These are phyloP conservation scores for Bacidia gigantensis DNA, from an alignment of 495 filamentous ascomycete species.

Conservation along the genomic window DNA sequence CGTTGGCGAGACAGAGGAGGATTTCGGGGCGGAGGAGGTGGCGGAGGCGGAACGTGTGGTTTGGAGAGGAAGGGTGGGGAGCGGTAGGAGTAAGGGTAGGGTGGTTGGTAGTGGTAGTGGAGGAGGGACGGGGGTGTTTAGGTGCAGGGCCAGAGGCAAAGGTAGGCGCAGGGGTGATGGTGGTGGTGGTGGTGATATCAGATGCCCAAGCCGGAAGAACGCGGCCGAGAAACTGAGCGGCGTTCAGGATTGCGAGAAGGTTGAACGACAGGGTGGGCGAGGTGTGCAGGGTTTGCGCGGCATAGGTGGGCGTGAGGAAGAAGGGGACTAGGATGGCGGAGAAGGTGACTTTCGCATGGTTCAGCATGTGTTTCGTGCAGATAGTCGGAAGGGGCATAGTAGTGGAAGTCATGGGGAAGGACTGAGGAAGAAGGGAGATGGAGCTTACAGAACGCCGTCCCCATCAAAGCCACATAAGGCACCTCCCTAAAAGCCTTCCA, in stretches of 20 bases:
- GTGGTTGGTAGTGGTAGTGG: conserved; percentile 47
- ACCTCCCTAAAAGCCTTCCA: conserved; percentile 29
- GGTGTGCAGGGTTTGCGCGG: conserved; percentile 24
- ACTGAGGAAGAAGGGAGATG: conserved; percentile 26
- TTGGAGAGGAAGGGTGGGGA: neutral
- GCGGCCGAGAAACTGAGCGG: conserved; percentile 32
- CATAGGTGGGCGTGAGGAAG: conserved; percentile 54
- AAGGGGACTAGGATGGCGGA: conserved; percentile 32
- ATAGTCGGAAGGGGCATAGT: conserved; percentile 58
- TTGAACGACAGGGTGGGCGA: conserved; percentile 38
- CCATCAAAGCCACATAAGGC: conserved; percentile 27
- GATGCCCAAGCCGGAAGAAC: conserved; percentile 4
- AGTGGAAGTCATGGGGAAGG: conserved; percentile 40
- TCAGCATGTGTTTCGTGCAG: too few species aligned
- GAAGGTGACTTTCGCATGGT: neutral
- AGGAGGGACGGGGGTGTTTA: conserved; percentile 34
- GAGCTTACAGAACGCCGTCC: conserved; percentile 35
- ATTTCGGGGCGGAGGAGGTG: neutral
- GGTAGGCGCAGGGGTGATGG: conserved; percentile 24
- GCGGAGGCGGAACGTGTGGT: neutral
- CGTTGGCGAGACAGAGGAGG: neutral
- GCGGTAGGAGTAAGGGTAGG: conserved; percentile 21
- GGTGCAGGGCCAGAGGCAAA: too few species aligned
- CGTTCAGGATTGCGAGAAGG: conserved; percentile 36
- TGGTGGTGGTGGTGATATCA: conserved; percentile 31